phyloP scores from a whole-genome alignment of 352 stramenopile genomes.

The Detonula confervacea region DNA sequence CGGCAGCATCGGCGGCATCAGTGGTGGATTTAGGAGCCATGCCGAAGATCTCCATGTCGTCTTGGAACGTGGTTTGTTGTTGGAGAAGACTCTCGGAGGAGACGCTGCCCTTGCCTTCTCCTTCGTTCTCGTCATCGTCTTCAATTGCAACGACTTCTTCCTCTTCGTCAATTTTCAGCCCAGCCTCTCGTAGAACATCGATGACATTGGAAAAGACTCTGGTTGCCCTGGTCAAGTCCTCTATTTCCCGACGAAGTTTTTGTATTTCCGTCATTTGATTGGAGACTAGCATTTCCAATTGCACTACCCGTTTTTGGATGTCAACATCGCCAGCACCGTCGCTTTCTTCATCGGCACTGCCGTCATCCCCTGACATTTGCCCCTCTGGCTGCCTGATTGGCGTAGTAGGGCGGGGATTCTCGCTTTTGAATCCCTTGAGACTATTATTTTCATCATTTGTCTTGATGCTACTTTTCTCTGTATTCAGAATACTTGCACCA shows the following conservation, averaged over 20 bases:
- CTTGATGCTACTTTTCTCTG: slow-evolving; percentile 32
- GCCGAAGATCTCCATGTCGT: slow-evolving; percentile 85
- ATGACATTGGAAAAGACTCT: slow-evolving; percentile 70
- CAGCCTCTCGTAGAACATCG: slow-evolving; percentile 72
- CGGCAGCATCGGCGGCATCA: slow-evolving; percentile 81
- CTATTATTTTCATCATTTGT: slow-evolving; percentile 44
- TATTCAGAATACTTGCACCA: slow-evolving; percentile 8
- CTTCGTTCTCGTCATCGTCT: too few relatives aligned
- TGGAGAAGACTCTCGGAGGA: background rate
- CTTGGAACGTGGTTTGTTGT: slow-evolving; percentile 49
- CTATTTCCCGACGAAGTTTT: slow-evolving; percentile 70
- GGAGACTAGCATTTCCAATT: slow-evolving; percentile 78
- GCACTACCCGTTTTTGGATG: slow-evolving; percentile 56
- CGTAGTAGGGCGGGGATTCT: slow-evolving; percentile 1
- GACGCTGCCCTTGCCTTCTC: too few relatives aligned
- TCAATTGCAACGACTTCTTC: slow-evolving; percentile 31
- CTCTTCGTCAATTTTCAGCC: slow-evolving; percentile 60
- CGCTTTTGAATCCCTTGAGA: slow-evolving; percentile 50
- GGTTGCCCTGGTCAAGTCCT: slow-evolving; percentile 55
- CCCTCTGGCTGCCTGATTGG: background rate
- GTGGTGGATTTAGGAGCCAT: slow-evolving; percentile 76
- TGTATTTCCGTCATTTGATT: slow-evolving; percentile 76
- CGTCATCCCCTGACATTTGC: background rate
- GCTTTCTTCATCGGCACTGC: slow-evolving; percentile 1
- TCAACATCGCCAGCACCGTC: too few relatives aligned